phyloP scores from a whole-genome alignment of 129 eudicot species.

The Flaveria ramosissima region DNA sequence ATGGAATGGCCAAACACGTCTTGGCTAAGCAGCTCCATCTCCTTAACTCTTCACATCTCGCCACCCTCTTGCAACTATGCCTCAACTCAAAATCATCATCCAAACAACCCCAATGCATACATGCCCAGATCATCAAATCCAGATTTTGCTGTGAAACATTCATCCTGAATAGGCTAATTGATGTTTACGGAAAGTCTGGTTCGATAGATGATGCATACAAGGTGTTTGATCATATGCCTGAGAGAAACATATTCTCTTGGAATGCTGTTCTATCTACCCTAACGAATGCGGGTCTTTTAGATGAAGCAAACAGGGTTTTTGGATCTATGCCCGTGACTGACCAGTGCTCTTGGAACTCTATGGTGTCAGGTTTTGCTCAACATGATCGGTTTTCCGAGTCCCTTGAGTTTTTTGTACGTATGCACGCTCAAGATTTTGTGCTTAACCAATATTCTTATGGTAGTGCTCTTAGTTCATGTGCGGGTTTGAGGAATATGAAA shows the following conservation, averaged over 20 bases:
- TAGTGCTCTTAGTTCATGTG: slow-evolving; percentile 45
- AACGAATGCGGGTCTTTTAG: slow-evolving; percentile 38
- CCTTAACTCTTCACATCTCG: slow-evolving; percentile 40
- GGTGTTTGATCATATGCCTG: slow-evolving; percentile 42
- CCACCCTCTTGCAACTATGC: slow-evolving; percentile 32
- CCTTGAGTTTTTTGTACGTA: slow-evolving; percentile 36
- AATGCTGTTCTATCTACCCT: slow-evolving; percentile 39
- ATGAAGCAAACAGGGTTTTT: slow-evolving; percentile 32
- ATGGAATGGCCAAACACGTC: slow-evolving; percentile 43
- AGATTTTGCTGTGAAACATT: slow-evolving; percentile 34
- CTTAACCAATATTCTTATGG: slow-evolving; percentile 40
- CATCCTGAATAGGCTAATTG: slow-evolving; percentile 41
- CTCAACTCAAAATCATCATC: slow-evolving; percentile 36
- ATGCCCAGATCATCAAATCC: slow-evolving; percentile 40
- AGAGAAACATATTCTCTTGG: slow-evolving; percentile 42
- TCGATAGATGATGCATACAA: slow-evolving; percentile 33
- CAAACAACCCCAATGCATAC: slow-evolving; percentile 27
- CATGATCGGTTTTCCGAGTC: slow-evolving; percentile 33
- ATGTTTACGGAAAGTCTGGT: slow-evolving; percentile 37
- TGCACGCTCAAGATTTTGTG: slow-evolving; percentile 41
- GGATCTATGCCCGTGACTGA: slow-evolving; percentile 35
- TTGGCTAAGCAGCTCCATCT: slow-evolving; percentile 25
- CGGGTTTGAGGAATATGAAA: slow-evolving; percentile 36
- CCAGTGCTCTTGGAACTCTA: slow-evolving; percentile 49
- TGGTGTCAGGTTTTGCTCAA: slow-evolving; percentile 47